Conservation (phyloP, 129 eudicot species). For the Gnaphalium uliginosum region DNA sequence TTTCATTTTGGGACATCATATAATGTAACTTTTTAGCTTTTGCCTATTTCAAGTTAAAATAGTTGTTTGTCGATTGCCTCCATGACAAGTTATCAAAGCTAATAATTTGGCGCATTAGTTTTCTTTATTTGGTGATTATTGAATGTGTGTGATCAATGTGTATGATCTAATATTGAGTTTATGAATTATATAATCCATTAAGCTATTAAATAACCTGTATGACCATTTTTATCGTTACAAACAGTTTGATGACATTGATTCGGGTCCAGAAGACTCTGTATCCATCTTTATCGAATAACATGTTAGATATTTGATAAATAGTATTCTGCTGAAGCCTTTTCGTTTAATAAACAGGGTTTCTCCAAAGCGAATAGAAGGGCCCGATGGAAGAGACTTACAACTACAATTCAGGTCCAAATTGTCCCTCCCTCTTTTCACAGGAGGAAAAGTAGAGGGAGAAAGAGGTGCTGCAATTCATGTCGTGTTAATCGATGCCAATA, state of each 20-base stretch:
- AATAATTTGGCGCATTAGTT: not conserved
- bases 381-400: conserved; percentile 91
- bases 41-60: not conserved
- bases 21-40: not conserved
- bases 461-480: conserved; percentile 87
- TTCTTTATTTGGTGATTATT: not conserved
- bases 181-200: no score
- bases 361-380: conserved; percentile 84
- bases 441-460: conserved; percentile 98
- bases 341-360: conserved; percentile 59
- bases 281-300: not conserved
- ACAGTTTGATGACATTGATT: not conserved
- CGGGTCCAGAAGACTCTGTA: not conserved
- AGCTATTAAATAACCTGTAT: not conserved
- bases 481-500: conserved; percentile 76
- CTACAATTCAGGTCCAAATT: conserved; percentile 81
- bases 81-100: not conserved
- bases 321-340: not conserved
- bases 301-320: conserved; percentile 10
- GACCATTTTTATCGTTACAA: not conserved
- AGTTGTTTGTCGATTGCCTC: not conserved
- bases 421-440: conserved; percentile 92
- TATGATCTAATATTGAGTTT: not conserved
- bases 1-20: not conserved
- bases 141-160: not conserved